Evolutionary conservation across 2,329 filamentous ascomycete species (phyloP).

Genomic region (Dactylella cylindrospora): DNA sequence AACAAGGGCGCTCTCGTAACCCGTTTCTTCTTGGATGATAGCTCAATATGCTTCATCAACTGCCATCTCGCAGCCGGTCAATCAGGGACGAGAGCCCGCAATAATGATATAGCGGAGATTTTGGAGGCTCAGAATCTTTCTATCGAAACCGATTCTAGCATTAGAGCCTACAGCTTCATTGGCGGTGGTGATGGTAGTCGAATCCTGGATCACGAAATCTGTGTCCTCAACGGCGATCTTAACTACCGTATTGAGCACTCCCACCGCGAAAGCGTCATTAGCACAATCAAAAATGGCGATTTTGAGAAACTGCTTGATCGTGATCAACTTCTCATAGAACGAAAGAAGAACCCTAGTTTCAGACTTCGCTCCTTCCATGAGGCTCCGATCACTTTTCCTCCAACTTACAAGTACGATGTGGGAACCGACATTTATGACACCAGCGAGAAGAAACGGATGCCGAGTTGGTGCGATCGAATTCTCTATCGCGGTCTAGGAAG

Average conservation of each 20-base stretch:
- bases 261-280: conserved; percentile 85
- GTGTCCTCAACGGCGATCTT: conserved; percentile 89
- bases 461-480: conserved; percentile 94
- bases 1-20: conserved; percentile 94
- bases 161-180: conserved; percentile 75
- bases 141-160: conserved; percentile 65
- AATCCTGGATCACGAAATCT: conserved; percentile 97
- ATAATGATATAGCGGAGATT: conserved; percentile 88
- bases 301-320: conserved; percentile 83
- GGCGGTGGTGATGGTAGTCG: conserved; percentile 93
- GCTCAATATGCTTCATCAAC: conserved; percentile 92
- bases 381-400: conserved; percentile 83
- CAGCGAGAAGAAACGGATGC: conserved; percentile 88
- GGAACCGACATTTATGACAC: conserved; percentile 92
- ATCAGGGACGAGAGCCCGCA: conserved; percentile 81
- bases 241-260: conserved; percentile 97
- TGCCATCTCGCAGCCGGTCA: conserved; percentile 96
- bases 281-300: conserved; percentile 78
- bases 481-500: conserved; percentile 80
- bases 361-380: conserved; percentile 88
- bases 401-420: conserved; percentile 98
- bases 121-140: conserved; percentile 78
- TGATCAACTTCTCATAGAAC: conserved; percentile 86
- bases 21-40: conserved; percentile 91
- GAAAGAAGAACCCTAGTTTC: conserved; percentile 86